Evolutionary conservation across 352 stramenopile genomes (phyloP).

Genomic region (Pythium plurisporium): DNA sequence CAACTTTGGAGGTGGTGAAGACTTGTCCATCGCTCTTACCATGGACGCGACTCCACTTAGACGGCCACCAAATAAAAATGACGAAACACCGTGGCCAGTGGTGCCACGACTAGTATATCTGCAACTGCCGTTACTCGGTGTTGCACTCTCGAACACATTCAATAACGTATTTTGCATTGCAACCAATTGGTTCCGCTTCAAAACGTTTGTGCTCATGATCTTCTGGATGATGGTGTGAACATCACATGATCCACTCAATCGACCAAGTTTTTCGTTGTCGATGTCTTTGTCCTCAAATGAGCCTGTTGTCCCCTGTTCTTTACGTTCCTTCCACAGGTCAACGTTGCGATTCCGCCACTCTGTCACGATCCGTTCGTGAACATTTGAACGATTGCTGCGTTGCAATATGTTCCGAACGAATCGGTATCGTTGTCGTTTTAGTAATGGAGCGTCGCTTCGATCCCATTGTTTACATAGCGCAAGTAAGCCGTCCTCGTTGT

Average conservation of each 20-base stretch:
- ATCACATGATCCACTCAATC: not conserved
- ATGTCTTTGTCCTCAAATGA: no score
- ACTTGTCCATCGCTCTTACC: not conserved
- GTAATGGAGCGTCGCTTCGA: not conserved
- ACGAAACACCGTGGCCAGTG: not conserved
- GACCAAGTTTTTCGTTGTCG: no score
- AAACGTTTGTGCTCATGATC: no score
- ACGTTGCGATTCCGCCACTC: conserved; percentile 16
- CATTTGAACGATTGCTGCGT: conserved; percentile 4
- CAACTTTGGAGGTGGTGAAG: no score
- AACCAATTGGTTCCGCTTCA: not conserved
- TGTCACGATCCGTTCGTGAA: no score
- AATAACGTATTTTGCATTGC: not conserved
- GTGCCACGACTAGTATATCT: not conserved
- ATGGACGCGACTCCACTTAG: not conserved
- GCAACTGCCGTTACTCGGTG: not conserved
- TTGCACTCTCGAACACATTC: not conserved
- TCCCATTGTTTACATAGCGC: no score
- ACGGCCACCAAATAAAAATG: not conserved
- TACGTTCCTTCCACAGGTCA: conserved; percentile 15
- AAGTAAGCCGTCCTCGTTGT: no score
- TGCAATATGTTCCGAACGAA: conserved; percentile 8
- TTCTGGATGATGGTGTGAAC: not conserved
- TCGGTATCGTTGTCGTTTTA: conserved; percentile 2
- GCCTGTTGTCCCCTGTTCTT: no score